A percentile compares a stretch with the other conserved stretches of the same genome.
phyloP scores from a whole-genome alignment of 2,329 filamentous ascomycete genomes.

The Colletotrichum liriopes region DNA sequence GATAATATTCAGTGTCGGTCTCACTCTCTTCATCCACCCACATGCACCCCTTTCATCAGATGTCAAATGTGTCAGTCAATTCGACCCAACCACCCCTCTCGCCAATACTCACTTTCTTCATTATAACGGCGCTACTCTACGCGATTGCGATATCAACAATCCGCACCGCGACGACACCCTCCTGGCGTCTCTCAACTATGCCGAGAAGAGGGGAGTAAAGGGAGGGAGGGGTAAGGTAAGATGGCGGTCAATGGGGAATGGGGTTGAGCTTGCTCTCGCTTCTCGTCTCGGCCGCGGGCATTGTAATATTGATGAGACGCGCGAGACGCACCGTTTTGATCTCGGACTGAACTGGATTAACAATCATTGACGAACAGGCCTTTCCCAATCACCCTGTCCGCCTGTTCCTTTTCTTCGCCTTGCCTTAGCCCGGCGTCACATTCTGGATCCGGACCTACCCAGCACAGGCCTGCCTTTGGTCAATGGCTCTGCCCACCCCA shows the following conservation, averaged over 20 bases:
- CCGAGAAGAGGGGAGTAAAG: constrained; percentile 18
- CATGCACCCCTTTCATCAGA: constrained; percentile 3
- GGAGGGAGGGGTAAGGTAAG: constrained; percentile 15
- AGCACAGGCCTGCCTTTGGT: background rate
- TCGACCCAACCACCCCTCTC: background rate
- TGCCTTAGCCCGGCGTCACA: background rate
- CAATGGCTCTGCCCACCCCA: constrained; percentile 1
- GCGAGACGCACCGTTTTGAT: constrained; percentile 26
- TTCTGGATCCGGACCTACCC: background rate
- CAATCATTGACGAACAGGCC: background rate
- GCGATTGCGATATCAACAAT: background rate
- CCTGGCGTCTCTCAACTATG: background rate
- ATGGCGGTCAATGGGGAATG: constrained; percentile 24
- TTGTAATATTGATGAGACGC: constrained; percentile 21
- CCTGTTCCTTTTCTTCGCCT: background rate
- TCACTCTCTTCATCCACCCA: background rate
- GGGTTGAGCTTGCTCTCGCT: background rate
- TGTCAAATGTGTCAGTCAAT: background rate
- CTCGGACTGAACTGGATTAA: background rate
- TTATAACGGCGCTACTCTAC: background rate
- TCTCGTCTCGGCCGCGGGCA: background rate
- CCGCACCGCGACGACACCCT: background rate
- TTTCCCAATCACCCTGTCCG: background rate
- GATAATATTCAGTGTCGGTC: background rate
- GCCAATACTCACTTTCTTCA: background rate